phyloP scores from a whole-genome alignment of 495 filamentous ascomycete genomes.

The Pyronema domesticum region DNA sequence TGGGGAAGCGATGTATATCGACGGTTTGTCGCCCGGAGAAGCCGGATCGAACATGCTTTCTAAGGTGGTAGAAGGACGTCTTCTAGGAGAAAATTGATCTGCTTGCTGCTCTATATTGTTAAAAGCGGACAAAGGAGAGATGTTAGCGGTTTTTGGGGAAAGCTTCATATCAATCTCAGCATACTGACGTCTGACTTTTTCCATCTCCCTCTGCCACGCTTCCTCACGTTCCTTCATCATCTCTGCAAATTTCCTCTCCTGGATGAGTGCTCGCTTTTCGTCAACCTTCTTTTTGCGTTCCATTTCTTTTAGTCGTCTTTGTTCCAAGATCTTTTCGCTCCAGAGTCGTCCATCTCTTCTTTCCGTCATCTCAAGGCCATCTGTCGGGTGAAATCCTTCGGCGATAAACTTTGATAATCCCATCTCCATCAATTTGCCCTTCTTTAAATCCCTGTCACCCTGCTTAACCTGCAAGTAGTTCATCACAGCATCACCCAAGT shows the following conservation, averaged over 20 bases:
- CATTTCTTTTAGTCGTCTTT: conserved; percentile 5
- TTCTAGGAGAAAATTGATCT: neutral
- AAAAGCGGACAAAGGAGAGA: neutral
- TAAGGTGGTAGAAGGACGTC: neutral
- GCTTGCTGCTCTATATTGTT: neutral
- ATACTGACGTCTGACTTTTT: neutral
- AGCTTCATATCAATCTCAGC: conserved; percentile 4
- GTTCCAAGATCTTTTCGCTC: conserved; percentile 4
- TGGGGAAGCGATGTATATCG: neutral
- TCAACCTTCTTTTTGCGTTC: conserved; percentile 12
- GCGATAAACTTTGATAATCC: conserved; percentile 11
- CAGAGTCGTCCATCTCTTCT: conserved; percentile 8
- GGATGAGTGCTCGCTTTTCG: conserved; percentile 6
- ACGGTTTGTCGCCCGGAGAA: neutral
- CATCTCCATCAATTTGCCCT: conserved; percentile 12
- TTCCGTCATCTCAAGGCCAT: conserved; percentile 8
- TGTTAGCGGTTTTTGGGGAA: neutral
- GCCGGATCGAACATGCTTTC: neutral
- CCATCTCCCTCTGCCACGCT: neutral
- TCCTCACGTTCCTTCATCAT: conserved; percentile 5
- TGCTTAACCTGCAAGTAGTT: conserved; percentile 36
- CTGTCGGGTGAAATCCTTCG: conserved; percentile 8
- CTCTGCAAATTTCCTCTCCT: conserved; percentile 7
- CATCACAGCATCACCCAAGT: conserved; percentile 40
- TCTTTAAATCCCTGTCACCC: conserved; percentile 3